Percentiles rank a stretch among this genome's conserved stretches.
phyloP scores from a whole-genome alignment of 2,329 filamentous ascomycete genomes.

The Calonectria naviculata region DNA sequence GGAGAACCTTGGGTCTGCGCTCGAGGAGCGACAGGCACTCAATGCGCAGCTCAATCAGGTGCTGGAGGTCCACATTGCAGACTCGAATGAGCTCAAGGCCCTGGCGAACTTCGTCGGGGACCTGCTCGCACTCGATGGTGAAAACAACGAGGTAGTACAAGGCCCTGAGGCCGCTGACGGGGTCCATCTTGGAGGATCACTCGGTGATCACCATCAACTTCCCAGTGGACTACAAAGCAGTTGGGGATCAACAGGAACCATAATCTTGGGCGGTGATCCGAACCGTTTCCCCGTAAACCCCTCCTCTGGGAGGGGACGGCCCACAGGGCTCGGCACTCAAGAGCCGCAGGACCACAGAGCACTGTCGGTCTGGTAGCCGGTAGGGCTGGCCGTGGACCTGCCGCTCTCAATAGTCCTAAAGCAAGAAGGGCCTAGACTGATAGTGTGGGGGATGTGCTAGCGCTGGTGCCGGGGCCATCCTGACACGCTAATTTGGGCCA shows the following conservation, averaged over 20 bases:
- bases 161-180: slow-evolving; percentile 8
- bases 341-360: neutral
- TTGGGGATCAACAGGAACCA: neutral
- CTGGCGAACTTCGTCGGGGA: slow-evolving; percentile 40
- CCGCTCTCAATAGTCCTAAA: neutral
- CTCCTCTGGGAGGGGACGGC: neutral
- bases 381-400: neutral
- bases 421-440: neutral
- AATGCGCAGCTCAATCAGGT: slow-evolving; percentile 46
- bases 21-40: slow-evolving; percentile 39
- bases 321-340: neutral
- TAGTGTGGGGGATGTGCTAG: neutral
- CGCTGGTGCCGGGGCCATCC: neutral
- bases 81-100: slow-evolving; percentile 46
- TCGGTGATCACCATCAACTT: neutral
- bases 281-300: neutral
- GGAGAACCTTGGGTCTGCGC: slow-evolving; percentile 37
- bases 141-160: slow-evolving; percentile 28
- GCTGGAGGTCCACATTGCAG: slow-evolving; percentile 45
- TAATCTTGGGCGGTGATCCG: neutral
- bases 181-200: neutral
- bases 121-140: slow-evolving; percentile 37
- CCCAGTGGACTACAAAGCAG: neutral
- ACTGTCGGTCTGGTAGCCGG: neutral
- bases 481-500: neutral